Percentiles rank a stretch among this genome's conserved stretches.
phyloP scores from a whole-genome alignment of 73 alveolate species.

The Blepharisma stoltei region DNA sequence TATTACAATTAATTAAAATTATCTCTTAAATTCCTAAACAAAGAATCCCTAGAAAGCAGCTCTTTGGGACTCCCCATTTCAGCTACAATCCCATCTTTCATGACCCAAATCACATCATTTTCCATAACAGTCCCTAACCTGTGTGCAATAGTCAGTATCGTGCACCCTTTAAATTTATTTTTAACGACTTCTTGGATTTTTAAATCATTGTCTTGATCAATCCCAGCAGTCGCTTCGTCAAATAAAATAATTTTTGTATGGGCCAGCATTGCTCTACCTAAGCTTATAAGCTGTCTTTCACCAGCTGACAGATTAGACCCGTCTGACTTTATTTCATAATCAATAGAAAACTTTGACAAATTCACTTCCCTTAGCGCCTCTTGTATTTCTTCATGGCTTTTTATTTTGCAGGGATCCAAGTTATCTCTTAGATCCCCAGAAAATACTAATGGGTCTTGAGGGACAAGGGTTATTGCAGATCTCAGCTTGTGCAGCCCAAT shows the following conservation, averaged over 20 bases:
- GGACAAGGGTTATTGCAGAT: conserved; percentile 61
- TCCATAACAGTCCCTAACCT: conserved; percentile 68
- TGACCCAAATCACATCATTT: conserved; percentile 51
- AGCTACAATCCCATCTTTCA: conserved; percentile 37
- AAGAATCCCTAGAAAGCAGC: conserved; percentile 36
- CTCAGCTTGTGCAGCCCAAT: conserved; percentile 64
- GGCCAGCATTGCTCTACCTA: conserved; percentile 77
- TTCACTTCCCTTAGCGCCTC: conserved; percentile 49
- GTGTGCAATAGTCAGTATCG: conserved; percentile 77
- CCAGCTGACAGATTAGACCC: conserved; percentile 67
- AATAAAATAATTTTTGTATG: conserved; percentile 60
- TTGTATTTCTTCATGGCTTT: conserved; percentile 51
- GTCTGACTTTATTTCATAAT: conserved; percentile 25
- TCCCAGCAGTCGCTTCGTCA: conserved; percentile 93
- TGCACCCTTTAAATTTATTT: conserved; percentile 52
- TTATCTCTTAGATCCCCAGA: conserved; percentile 83
- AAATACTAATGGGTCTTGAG: conserved; percentile 79
- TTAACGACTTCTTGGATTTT: conserved; percentile 58
- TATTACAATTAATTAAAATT: background rate
- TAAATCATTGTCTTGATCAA: conserved; percentile 78
- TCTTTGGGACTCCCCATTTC: conserved; percentile 24
- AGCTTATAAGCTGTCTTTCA: conserved; percentile 68
- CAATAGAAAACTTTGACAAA: conserved; percentile 27
- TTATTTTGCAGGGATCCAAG: conserved; percentile 71
- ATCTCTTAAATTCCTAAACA: background rate